These are phyloP conservation scores for Graphilbum sp. DNA, from an alignment of 2,329 filamentous ascomycete species.

Conservation along the genomic window DNA sequence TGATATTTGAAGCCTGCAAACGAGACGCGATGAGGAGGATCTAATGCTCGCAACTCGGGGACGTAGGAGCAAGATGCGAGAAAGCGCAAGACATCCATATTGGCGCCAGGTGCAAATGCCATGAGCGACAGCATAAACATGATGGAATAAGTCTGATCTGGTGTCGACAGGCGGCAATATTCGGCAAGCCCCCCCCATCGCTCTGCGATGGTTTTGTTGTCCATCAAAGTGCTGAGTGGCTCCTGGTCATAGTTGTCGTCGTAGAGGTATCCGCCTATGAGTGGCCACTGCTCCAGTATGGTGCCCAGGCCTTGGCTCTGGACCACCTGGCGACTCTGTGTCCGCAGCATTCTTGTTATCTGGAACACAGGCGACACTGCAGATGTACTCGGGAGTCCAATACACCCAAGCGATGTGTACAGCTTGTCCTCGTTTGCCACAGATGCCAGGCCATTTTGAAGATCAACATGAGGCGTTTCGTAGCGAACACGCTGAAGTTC, in stretches of 20 bases:
- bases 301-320: not conserved
- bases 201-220: not conserved
- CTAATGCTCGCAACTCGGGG: conserved; percentile 19
- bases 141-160: not conserved
- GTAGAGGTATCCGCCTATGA: not conserved
- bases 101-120: conserved; percentile 11
- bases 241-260: not conserved
- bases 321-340: not conserved
- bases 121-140: conserved; percentile 14
- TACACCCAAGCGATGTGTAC: conserved; percentile 1
- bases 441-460: not conserved
- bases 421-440: not conserved
- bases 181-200: conserved; percentile 14
- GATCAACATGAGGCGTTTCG: conserved; percentile 1
- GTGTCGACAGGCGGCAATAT: conserved; percentile 3
- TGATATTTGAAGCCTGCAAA: conserved; percentile 2
- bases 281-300: not conserved
- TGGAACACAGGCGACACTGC: not conserved
- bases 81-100: conserved; percentile 13
- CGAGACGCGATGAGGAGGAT: conserved; percentile 11
- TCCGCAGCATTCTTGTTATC: not conserved
- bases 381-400: not conserved
- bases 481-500: conserved; percentile 6
- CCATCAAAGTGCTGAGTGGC: conserved; percentile 1
- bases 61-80: conserved; percentile 28